Evolutionary conservation across 1,139 yeast species (phyloP).

Genomic region (Cylindricascospora bacillispora): DNA sequence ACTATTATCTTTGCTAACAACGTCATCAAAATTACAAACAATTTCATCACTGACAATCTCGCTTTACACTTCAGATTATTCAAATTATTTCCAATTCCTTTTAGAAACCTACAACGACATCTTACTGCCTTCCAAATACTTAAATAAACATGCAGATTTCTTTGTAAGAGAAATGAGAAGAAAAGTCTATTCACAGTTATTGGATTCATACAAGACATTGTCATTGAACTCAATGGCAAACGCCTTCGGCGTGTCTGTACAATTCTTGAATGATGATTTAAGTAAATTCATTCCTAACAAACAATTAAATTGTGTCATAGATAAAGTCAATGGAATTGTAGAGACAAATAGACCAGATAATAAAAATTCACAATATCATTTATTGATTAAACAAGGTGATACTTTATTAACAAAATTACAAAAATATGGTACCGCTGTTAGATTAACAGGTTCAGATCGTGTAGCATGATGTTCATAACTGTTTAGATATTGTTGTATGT

Average conservation of each 20-base stretch:
- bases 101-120: slow-evolving; percentile 69
- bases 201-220: slow-evolving; percentile 87
- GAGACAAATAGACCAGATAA: slow-evolving; percentile 95
- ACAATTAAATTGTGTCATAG: slow-evolving; percentile 89
- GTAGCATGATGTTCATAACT: slow-evolving; percentile 25
- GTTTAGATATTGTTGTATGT: too few species aligned
- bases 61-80: slow-evolving; percentile 80
- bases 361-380: slow-evolving; percentile 87
- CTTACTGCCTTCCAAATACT: slow-evolving; percentile 60
- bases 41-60: slow-evolving; percentile 76
- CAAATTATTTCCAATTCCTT: slow-evolving; percentile 64
- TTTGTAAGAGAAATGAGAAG: slow-evolving; percentile 89
- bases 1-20: slow-evolving; percentile 65
- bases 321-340: slow-evolving; percentile 87
- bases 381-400: slow-evolving; percentile 85
- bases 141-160: slow-evolving; percentile 67
- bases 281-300: slow-evolving; percentile 88
- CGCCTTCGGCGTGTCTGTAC: slow-evolving; percentile 78
- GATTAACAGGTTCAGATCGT: slow-evolving; percentile 83
- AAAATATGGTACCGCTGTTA: slow-evolving; percentile 94
- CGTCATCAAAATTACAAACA: slow-evolving; percentile 64
- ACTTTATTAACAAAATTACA: slow-evolving; percentile 84
- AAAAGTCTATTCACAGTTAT: slow-evolving; percentile 85
- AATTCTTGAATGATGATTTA: slow-evolving; percentile 70
- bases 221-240: slow-evolving; percentile 88